Conservation (phyloP, 441 rosid species). For the Gossypium schwendimanii region DNA sequence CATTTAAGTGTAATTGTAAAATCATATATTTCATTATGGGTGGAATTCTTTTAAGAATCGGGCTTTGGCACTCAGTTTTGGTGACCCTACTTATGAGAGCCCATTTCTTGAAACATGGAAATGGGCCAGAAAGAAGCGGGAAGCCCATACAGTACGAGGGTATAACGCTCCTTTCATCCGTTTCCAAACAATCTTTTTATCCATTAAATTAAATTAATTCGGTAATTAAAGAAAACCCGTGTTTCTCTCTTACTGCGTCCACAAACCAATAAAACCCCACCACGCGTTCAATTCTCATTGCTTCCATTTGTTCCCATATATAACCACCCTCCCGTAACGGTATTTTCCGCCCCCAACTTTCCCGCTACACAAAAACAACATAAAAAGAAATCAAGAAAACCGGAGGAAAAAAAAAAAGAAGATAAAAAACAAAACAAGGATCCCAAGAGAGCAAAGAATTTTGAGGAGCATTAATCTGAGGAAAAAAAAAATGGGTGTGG, state of each 20-base stretch:
- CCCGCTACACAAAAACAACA: constrained; percentile 1
- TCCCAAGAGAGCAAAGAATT: neutral
- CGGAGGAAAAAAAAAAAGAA: neutral
- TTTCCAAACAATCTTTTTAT: neutral
- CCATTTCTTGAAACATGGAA: neutral
- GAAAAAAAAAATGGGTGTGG: constrained; percentile 7
- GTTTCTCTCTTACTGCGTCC: neutral
- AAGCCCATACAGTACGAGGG: neutral
- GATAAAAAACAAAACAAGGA: neutral
- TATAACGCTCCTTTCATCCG: neutral
- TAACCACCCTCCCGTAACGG: neutral
- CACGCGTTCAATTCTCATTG: neutral
- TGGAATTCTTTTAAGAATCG: no score
- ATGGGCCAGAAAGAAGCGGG: neutral
- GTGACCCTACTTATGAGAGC: neutral
- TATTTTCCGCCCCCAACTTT: neutral
- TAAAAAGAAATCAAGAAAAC: constrained; percentile 4
- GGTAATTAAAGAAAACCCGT: neutral
- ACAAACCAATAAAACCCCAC: neutral
- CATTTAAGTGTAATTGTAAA: no score
- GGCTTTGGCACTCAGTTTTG: no score
- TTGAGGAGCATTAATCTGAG: neutral
- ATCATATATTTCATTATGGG: no score
- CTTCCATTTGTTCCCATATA: neutral
- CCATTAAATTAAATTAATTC: neutral